Conservation (phyloP, 2,329 filamentous ascomycete species). For the Sclerotinia minor region DNA sequence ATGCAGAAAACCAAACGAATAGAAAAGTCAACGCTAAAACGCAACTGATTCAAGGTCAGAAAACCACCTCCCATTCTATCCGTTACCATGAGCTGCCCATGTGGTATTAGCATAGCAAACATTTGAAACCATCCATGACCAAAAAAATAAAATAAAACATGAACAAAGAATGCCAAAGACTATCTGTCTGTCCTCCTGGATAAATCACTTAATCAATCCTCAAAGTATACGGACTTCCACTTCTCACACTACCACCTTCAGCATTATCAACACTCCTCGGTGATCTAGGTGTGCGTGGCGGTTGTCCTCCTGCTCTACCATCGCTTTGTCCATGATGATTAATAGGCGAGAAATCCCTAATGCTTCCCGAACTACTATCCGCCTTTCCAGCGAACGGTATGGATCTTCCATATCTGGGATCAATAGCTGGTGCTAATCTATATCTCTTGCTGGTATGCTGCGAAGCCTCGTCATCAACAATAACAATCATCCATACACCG, state of each 20-base stretch:
- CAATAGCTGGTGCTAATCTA: conserved; percentile 39
- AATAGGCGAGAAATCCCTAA: conserved; percentile 36
- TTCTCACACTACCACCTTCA: conserved; percentile 29
- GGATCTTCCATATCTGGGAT: conserved; percentile 36
- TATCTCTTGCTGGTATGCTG: conserved; percentile 29
- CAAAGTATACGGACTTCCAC: conserved; percentile 34
- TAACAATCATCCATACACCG: conserved; percentile 76
- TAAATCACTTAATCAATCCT: conserved; percentile 29
- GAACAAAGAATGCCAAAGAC: not conserved
- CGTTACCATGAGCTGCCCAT: not conserved
- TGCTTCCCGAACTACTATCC: conserved; percentile 28
- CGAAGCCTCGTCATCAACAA: conserved; percentile 62
- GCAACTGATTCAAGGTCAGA: not conserved
- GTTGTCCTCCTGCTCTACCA: conserved; percentile 24
- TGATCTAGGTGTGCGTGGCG: conserved; percentile 11
- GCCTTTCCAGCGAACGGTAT: conserved; percentile 21
- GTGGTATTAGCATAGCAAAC: not conserved
- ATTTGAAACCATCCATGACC: not conserved
- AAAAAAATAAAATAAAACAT: not conserved
- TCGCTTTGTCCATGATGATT: conserved; percentile 27
- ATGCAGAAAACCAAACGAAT: not conserved
- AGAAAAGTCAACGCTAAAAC: not conserved
- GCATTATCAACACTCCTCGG: conserved; percentile 26
- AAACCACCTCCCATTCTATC: not conserved
- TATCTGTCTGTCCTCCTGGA: not conserved